Evolutionary conservation across 306 rosid genomes (phyloP).

Genomic region (Casuarina cunninghamiana): DNA sequence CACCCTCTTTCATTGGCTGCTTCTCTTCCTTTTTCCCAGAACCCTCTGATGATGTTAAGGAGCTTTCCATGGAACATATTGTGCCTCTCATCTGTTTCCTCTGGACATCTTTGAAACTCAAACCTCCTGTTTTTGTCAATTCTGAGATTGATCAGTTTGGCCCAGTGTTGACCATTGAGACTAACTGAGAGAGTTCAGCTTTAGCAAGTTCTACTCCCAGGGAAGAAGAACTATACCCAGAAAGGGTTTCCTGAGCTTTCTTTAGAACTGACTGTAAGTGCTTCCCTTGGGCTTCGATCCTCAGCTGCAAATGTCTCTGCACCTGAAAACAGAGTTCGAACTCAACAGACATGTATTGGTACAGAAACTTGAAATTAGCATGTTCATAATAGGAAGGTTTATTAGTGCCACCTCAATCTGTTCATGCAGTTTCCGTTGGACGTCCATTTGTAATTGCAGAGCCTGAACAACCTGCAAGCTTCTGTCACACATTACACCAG

Average conservation of each 20-base stretch:
- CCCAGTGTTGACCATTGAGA: slow-evolving; percentile 62
- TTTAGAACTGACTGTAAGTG: slow-evolving; percentile 74
- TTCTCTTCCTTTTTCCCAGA: slow-evolving; percentile 59
- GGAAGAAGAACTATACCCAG: slow-evolving; percentile 61
- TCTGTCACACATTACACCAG: slow-evolving; percentile 41
- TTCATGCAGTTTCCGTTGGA: slow-evolving; percentile 69
- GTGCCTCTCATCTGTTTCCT: slow-evolving; percentile 57
- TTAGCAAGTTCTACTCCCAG: slow-evolving; percentile 63
- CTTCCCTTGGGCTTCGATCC: slow-evolving; percentile 95
- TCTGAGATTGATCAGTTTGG: slow-evolving; percentile 71
- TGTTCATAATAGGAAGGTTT: neutral
- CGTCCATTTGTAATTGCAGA: slow-evolving; percentile 86
- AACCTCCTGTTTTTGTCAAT: slow-evolving; percentile 57
- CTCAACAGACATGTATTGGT: slow-evolving; percentile 8
- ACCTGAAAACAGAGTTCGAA: slow-evolving; percentile 51
- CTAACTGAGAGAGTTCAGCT: slow-evolving; percentile 78
- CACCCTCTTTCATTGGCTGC: slow-evolving; percentile 28
- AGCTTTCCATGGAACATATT: slow-evolving; percentile 76
- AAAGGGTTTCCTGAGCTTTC: slow-evolving; percentile 83
- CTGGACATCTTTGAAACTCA: slow-evolving; percentile 33
- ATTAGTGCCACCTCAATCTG: slow-evolving; percentile 72
- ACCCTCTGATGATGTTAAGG: slow-evolving; percentile 79
- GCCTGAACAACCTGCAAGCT: slow-evolving; percentile 70
- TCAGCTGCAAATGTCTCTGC: slow-evolving; percentile 78
- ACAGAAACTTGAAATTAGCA: slow-evolving; percentile 1